Percentiles rank a stretch among this genome's conserved stretches.
Evolutionary conservation across 2,329 filamentous ascomycete species (phyloP).

Genomic region (Scedosporium dehoogii): DNA sequence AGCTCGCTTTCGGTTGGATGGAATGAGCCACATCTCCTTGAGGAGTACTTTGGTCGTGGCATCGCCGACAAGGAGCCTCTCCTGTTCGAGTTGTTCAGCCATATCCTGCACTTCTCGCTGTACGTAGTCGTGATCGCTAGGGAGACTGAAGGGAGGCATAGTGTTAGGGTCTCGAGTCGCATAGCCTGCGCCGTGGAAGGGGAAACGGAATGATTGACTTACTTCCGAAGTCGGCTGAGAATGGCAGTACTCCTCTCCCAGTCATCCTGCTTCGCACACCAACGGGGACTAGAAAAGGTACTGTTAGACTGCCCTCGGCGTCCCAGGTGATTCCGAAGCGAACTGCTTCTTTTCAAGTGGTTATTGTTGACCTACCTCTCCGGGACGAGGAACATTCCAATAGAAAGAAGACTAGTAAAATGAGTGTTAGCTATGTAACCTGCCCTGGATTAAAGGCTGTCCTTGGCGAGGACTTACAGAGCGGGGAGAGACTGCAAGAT

Average conservation of each 20-base stretch:
- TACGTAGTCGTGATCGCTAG: constrained; percentile 42
- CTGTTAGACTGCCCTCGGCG: too few relatives aligned
- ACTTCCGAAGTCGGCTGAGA: constrained; percentile 40
- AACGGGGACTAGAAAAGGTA: constrained; percentile 45
- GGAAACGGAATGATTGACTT: constrained; percentile 6
- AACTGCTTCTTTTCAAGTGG: too few relatives aligned
- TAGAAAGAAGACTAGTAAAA: constrained; percentile 33
- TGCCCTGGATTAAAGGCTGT: not conserved
- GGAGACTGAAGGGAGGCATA: constrained; percentile 27
- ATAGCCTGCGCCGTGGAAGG: constrained; percentile 21
- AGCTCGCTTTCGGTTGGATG: constrained; percentile 53
- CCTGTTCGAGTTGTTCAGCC: constrained; percentile 49
- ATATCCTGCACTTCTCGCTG: constrained; percentile 52
- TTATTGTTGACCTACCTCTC: constrained; percentile 23
- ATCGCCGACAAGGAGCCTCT: constrained; percentile 46
- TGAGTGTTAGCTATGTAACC: constrained; percentile 1
- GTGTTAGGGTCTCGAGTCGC: not conserved
- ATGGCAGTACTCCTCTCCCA: constrained; percentile 53
- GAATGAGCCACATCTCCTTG: constrained; percentile 53
- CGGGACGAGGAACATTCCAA: constrained; percentile 50
- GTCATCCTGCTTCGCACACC: constrained; percentile 56
- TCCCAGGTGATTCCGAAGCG: too few relatives aligned
- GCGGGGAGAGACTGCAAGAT: constrained; percentile 56
- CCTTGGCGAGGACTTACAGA: constrained; percentile 22
- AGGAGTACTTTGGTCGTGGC: constrained; percentile 45